Evolutionary conservation across 73 alveolate species (phyloP).

Genomic region (Tetrahymena borealis): DNA sequence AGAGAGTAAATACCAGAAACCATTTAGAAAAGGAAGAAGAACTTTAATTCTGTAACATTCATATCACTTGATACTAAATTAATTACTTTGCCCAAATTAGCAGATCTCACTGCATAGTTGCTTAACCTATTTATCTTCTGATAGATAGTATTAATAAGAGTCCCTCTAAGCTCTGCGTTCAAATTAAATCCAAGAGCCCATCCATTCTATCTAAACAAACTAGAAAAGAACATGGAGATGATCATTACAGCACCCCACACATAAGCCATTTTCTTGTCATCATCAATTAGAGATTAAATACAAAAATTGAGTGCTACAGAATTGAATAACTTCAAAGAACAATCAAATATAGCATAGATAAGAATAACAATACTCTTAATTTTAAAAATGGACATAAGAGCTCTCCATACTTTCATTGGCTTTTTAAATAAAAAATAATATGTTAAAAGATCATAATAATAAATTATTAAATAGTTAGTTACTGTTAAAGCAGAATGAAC

Average conservation of each 20-base stretch:
- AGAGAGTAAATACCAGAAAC: slow-evolving; percentile 9
- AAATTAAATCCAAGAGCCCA: not conserved
- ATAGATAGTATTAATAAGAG: not conserved
- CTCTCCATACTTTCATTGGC: not conserved
- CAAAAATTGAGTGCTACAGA: not conserved
- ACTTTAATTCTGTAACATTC: slow-evolving; percentile 8
- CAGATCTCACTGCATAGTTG: slow-evolving; percentile 1
- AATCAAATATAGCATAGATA: not conserved
- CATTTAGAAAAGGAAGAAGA: not conserved
- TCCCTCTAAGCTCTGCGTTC: not conserved
- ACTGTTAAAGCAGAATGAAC: not conserved
- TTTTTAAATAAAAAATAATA: not conserved
- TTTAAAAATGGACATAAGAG: not conserved
- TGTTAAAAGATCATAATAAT: not conserved
- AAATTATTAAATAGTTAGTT: not conserved
- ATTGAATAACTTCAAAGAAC: not conserved
- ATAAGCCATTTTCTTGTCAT: not conserved
- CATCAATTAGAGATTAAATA: not conserved
- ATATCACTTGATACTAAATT: slow-evolving; percentile 32
- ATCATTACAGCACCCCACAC: not conserved
- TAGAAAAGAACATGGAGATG: not conserved
- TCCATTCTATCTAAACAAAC: not conserved
- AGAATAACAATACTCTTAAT: not conserved
- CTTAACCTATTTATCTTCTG: not conserved
- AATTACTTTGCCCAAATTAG: slow-evolving; percentile 21